Evolutionary conservation across 2,329 filamentous ascomycete genomes (phyloP).

Genomic region (Bipolaris zeicola): DNA sequence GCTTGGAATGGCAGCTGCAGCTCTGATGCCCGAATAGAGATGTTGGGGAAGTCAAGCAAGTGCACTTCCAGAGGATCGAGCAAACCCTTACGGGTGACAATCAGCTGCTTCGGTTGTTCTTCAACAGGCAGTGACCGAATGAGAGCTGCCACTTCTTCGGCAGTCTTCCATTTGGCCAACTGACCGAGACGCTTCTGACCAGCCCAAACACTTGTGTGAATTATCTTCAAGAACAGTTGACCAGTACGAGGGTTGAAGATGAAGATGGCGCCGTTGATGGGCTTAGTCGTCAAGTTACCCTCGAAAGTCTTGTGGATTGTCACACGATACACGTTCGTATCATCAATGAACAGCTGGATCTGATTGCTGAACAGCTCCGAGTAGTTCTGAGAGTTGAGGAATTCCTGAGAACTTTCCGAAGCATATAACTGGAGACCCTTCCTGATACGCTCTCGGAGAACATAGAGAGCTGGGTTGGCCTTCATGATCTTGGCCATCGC

Average conservation of each 20-base stretch:
- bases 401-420: conserved; percentile 98
- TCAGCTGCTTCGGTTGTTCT: conserved; percentile 98
- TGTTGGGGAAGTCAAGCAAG: conserved; percentile 97
- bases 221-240: conserved; percentile 98
- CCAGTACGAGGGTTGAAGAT: conserved; percentile 99
- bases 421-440: conserved; percentile 98
- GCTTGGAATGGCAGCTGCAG: conserved; percentile 98
- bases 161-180: conserved; percentile 98
- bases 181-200: conserved; percentile 99
- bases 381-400: conserved; percentile 99
- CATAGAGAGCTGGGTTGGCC: conserved; percentile 94
- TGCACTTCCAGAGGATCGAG: conserved; percentile 97
- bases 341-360: conserved; percentile 97
- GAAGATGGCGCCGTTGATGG: conserved; percentile 99
- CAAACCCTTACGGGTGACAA: conserved; percentile 96
- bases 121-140: conserved; percentile 95
- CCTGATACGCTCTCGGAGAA: conserved; percentile 94
- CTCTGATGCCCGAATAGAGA: conserved; percentile 96
- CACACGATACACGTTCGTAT: conserved; percentile 98
- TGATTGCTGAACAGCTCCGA: conserved; percentile 99
- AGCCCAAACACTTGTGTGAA: conserved; percentile 98
- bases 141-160: conserved; percentile 97
- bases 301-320: conserved; percentile 99
- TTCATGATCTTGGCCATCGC: conserved; percentile 99
- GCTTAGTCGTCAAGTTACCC: conserved; percentile 97